Base-by-base conservation (phyloP, 176 grass and related monocot species). In the Aegilops bicornis region DNA sequence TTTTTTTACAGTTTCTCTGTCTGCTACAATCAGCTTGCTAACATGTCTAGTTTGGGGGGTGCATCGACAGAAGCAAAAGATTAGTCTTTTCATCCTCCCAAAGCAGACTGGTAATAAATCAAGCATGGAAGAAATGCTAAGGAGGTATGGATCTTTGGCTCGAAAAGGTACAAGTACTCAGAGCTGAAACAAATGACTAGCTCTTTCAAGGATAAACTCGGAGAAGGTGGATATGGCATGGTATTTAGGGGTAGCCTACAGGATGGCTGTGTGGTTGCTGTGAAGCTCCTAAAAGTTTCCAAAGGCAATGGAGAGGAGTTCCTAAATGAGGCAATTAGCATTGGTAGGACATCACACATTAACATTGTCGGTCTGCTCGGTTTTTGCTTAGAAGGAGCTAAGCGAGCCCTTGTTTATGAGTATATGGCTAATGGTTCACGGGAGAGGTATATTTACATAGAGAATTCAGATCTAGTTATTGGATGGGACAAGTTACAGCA, bases 351-450 rank as follows among this genome's bases (percentile, higher is more conserved):
- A 43, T 94, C 86, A 9, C 92, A 94, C 80, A 73, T 89, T 29
- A 94, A 94, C 33, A 69, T 94, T 48, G 87, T 94, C 3, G 67
- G 19, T 23, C 32, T 94, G 24, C 52, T 91, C 2, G 89, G 92
- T 10, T 94, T 94, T 78, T 94, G 84, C 22, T 29, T 91, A 40
- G 43, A 94, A 22, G 83, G 80, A n/a, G 54, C 76, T 3, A 88
- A 87, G 36, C 62, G 78, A 60, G 93, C 93, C 69, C 86, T 95
- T 48, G 50, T 95, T 59, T 93, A 93, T 3, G 91, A 95, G 31
- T 95, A 87, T 48, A 93, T 95, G 86, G 19, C 73, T 4, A 93
- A 85, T 87, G 89, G 93, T 24, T 95, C 91, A 3, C 6, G 93
- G 17, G 93, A 89, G 0, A 93, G 91, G 64, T 93, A 95, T 20